Conservation (phyloP, 2,329 filamentous ascomycete genomes). For the Colletotrichum limetticola region DNA sequence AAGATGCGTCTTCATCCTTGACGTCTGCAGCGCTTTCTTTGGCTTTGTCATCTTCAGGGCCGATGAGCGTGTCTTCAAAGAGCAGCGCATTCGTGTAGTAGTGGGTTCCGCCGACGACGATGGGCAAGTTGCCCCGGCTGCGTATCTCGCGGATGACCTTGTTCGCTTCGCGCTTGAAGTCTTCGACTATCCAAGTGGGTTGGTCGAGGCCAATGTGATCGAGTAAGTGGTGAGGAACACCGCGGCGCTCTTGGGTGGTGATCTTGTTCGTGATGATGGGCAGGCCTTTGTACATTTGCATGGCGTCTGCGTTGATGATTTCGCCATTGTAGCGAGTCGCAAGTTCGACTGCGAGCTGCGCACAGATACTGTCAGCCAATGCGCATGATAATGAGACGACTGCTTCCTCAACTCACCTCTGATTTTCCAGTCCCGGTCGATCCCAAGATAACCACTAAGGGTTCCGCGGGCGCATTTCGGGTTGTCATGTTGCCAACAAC, state of each 20-base stretch:
- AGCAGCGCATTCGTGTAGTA: constrained; percentile 94
- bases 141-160: constrained; percentile 81
- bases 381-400: not conserved
- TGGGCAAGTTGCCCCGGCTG: constrained; percentile 81
- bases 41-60: constrained; percentile 49
- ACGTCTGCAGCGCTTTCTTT: not conserved
- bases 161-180: constrained; percentile 78
- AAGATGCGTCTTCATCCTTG: constrained; percentile 43
- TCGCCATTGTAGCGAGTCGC: constrained; percentile 88
- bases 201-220: constrained; percentile 80
- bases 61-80: constrained; percentile 77
- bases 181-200: constrained; percentile 84
- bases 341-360: constrained; percentile 87
- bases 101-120: constrained; percentile 93
- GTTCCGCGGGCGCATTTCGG: constrained; percentile 54
- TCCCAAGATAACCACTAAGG: constrained; percentile 85
- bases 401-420: constrained; percentile 66
- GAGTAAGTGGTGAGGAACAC: constrained; percentile 88
- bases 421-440: constrained; percentile 95
- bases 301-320: constrained; percentile 96
- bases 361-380: not conserved
- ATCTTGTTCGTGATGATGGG: constrained; percentile 98
- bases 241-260: constrained; percentile 76
- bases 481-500: constrained; percentile 38
- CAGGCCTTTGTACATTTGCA: constrained; percentile 94